Base-by-base conservation (phyloP, 768 basidiomycete genomes). In the Pleurotus tuber-regium region DNA sequence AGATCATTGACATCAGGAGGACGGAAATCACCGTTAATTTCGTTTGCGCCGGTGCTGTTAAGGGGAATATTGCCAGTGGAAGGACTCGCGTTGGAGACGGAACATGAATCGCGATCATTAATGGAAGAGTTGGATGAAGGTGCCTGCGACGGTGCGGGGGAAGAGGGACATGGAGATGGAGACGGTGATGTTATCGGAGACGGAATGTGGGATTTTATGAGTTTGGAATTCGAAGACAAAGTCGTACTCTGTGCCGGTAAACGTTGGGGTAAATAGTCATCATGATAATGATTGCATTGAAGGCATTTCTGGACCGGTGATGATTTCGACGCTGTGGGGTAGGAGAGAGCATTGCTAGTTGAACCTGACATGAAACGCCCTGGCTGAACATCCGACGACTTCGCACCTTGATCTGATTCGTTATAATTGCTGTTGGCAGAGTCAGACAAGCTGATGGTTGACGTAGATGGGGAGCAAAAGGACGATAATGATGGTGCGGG, bases 141-240 rank as follows among this genome's bases (percentile, higher is more conserved):
- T 28, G 52, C 23, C 49, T 40, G 30, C 40, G 38, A 48, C 14
- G 46, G 38, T 24, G 49, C 18, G 25, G 49, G 49, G 6, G 49
- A 51, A 11, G 40, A 42, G 6, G 49, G 40, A 40, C 36, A 51
- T 11, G 49, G 49, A n/a, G 49, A 51, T 5, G 49, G 49, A 16
- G 49, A 42, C 25, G 40, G 39, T 23, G 51, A 51, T 28, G 46
- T 16, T 48, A 26, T 28, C 10, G 43, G 58, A 50, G 30, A 55
- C 52, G 26, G 59, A 57, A 55, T 63, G 60, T 25, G 60, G 54
- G 30, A 31, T 18, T 24, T 48, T 10, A 11, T 48, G 46, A 21
- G 14, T 19, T 44, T 25, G 16, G 7, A 29, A 19, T 14, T 24
- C 16, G 29, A 48, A 18, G 46, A 35, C 21, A 18, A 14, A 11